Percentiles rank a stretch among this genome's conserved stretches.
These are phyloP conservation scores for Pyrenophora teres DNA, from an alignment of 2,329 filamentous ascomycete species.

Conservation along the genomic window DNA sequence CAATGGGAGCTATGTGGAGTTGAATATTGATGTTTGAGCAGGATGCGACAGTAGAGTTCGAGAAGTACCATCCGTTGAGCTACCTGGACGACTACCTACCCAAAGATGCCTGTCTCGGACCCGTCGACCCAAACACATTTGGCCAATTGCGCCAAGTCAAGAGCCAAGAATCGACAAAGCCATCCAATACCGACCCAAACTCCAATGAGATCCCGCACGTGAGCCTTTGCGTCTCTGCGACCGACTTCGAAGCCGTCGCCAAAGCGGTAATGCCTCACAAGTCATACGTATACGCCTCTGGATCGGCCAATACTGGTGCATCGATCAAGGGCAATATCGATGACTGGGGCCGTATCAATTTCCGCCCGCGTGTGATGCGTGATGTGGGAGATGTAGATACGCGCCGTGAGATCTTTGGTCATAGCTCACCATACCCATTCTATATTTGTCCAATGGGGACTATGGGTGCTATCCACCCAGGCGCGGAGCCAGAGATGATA, in stretches of 20 bases:
- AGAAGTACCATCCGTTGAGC: constrained; percentile 41
- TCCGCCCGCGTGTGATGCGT: constrained; percentile 45
- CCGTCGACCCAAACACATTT: constrained; percentile 42
- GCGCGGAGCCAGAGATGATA: constrained; percentile 45
- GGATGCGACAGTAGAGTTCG: constrained; percentile 44
- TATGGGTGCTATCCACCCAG: constrained; percentile 41
- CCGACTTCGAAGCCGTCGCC: constrained; percentile 42
- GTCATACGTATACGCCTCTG: constrained; percentile 42
- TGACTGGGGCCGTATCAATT: constrained; percentile 43
- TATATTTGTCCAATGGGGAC: constrained; percentile 49
- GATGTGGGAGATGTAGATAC: constrained; percentile 42
- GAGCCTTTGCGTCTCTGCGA: constrained; percentile 36
- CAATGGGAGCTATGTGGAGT: background rate
- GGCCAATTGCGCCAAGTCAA: constrained; percentile 31
- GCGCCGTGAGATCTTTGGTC: constrained; percentile 41
- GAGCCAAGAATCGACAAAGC: constrained; percentile 24
- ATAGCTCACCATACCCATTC: constrained; percentile 43
- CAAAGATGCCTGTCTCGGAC: constrained; percentile 30
- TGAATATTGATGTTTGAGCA: constrained; percentile 15
- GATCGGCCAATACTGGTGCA: constrained; percentile 41
- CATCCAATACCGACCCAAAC: constrained; percentile 19
- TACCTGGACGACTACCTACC: constrained; percentile 40
- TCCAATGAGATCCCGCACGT: constrained; percentile 37
- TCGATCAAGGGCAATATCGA: constrained; percentile 40
- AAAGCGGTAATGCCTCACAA: constrained; percentile 41